Conservation (phyloP, 1,284 basidiomycete species). For the Veloporphyrellus conicus region DNA sequence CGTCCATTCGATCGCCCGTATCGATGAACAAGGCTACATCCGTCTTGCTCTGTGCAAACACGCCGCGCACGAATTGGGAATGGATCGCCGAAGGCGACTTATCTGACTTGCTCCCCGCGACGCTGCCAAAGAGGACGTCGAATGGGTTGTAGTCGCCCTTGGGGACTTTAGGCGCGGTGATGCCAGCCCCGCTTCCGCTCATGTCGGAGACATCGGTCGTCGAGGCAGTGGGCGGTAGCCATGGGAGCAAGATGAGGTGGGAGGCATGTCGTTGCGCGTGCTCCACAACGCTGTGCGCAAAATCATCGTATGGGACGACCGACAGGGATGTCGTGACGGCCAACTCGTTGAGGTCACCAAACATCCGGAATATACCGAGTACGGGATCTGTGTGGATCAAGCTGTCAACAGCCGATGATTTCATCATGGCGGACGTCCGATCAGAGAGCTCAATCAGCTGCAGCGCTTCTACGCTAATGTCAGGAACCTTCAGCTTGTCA, state of each 20-base stretch:
- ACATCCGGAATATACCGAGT: constrained; percentile 79
- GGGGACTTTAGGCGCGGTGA: neutral
- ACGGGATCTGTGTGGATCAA: constrained; percentile 76
- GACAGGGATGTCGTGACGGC: constrained; percentile 64
- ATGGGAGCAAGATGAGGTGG: constrained; percentile 82
- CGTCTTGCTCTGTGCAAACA: constrained; percentile 66
- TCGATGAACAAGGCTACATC: constrained; percentile 85
- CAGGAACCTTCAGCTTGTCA: constrained; percentile 10
- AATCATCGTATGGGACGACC: constrained; percentile 66
- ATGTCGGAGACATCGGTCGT: constrained; percentile 7
- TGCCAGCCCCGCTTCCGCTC: neutral
- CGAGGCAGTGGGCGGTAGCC: constrained; percentile 43
- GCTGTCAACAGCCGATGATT: constrained; percentile 72
- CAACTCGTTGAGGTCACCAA: constrained; percentile 73
- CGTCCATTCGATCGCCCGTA: constrained; percentile 39
- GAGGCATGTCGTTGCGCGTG: constrained; percentile 59
- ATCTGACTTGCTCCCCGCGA: constrained; percentile 4
- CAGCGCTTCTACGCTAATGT: constrained; percentile 57
- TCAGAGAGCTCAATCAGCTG: constrained; percentile 88
- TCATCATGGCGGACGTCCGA: constrained; percentile 87
- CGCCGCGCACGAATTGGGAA: constrained; percentile 78
- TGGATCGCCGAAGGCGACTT: constrained; percentile 49
- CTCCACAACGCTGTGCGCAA: constrained; percentile 64
- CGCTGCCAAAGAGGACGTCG: constrained; percentile 53
- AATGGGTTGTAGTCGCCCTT: constrained; percentile 46